Evolutionary conservation across 495 filamentous ascomycete genomes (phyloP).

Genomic region (Aspergillus mulundensis): DNA sequence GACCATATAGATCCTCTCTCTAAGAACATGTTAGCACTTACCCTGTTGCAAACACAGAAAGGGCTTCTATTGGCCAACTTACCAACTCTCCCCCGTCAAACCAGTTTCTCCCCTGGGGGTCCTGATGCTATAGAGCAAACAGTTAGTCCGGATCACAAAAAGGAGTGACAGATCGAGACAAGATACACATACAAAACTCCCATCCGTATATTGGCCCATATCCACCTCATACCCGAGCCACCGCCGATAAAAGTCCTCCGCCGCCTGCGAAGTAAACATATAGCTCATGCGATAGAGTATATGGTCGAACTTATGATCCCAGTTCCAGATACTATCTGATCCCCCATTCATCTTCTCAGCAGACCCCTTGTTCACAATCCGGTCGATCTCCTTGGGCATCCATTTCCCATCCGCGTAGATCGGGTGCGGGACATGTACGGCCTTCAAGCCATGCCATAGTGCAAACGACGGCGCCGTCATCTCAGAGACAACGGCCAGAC

Average conservation of each 20-base stretch:
- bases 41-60: no score
- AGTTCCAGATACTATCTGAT: constrained; percentile 18
- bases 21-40: no score
- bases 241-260: constrained; percentile 14
- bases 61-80: no score
- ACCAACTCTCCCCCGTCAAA: no score
- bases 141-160: no score
- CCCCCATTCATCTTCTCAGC: constrained; percentile 13
- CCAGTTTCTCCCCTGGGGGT: no score
- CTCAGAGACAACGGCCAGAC: constrained; percentile 59
- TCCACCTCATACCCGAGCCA: background rate
- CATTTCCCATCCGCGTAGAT: constrained; percentile 64
- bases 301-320: constrained; percentile 6
- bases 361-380: constrained; percentile 61
- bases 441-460: constrained; percentile 65
- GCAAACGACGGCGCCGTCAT: constrained; percentile 62
- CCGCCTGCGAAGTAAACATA: constrained; percentile 12
- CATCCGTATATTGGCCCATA: no score
- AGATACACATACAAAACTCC: no score
- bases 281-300: constrained; percentile 12
- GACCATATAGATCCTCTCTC: no score
- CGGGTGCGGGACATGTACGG: constrained; percentile 41
- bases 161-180: no score
- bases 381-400: constrained; percentile 49
- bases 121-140: no score